Evolutionary conservation across 495 filamentous ascomycete genomes (phyloP).

Genomic region (Chaetomium cochliodes): DNA sequence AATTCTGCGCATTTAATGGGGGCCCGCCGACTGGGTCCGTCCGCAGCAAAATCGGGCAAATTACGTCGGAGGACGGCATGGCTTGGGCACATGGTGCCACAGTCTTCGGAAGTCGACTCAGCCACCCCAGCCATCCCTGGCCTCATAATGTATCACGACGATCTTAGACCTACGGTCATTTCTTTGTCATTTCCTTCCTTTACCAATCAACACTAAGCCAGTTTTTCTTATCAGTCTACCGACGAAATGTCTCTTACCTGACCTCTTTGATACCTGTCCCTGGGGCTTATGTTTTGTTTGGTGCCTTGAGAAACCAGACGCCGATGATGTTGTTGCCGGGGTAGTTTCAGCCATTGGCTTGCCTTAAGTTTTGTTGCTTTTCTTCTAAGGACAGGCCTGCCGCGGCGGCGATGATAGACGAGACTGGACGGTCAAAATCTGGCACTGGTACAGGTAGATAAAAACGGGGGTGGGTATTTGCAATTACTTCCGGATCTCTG

Average conservation of each 20-base stretch:
- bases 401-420: neutral
- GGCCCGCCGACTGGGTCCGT: neutral
- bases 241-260: neutral
- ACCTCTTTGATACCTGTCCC: neutral
- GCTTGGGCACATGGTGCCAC: constrained; percentile 8
- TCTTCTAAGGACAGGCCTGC: too few species aligned
- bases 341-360: neutral
- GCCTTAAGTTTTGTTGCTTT: neutral
- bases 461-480: constrained; percentile 19
- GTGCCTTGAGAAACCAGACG: neutral
- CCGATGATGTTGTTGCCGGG: neutral
- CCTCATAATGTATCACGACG: constrained; percentile 32
- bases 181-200: constrained; percentile 14
- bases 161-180: constrained; percentile 10
- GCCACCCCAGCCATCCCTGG: constrained; percentile 33
- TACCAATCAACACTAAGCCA: neutral
- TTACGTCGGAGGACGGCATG: constrained; percentile 41
- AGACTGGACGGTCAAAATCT: neutral
- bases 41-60: constrained; percentile 10
- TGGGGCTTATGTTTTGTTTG: neutral
- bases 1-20: constrained; percentile 26
- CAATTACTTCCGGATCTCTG: constrained; percentile 18
- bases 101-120: constrained; percentile 19
- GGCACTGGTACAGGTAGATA: constrained; percentile 31
- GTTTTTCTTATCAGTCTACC: constrained; percentile 1